A percentile compares a stretch with the other conserved stretches of the same genome.
Conservation (phyloP, 345 rosid genomes). For the thale cress (Arabidopsis thaliana) region DNA sequence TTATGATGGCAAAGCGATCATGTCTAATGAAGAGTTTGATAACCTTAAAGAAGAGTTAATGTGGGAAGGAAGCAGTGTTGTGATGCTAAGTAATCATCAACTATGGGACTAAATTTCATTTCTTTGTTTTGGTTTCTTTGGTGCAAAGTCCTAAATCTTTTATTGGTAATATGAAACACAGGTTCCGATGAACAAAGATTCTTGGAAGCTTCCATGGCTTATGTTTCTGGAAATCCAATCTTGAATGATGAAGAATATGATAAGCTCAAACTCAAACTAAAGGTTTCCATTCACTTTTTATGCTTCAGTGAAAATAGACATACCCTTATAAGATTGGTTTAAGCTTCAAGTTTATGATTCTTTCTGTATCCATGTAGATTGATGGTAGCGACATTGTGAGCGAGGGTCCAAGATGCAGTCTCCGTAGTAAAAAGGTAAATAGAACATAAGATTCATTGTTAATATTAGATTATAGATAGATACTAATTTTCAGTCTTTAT, state of each 20-base stretch:
- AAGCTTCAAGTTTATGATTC: slow-evolving; percentile 20
- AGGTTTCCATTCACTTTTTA: slow-evolving; percentile 57
- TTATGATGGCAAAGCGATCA: slow-evolving; percentile 90
- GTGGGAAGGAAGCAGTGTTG: slow-evolving; percentile 99
- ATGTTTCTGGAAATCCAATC: slow-evolving; percentile 81
- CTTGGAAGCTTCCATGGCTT: slow-evolving; percentile 96
- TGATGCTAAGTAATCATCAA: slow-evolving; percentile 79
- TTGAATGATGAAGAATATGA: slow-evolving; percentile 77
- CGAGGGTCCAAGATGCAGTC: slow-evolving; percentile 97
- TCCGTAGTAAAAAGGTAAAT: slow-evolving; percentile 79
- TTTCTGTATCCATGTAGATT: slow-evolving; percentile 41
- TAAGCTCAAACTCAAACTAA: slow-evolving; percentile 62
- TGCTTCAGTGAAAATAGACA: background rate
- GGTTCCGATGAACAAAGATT: slow-evolving; percentile 84
- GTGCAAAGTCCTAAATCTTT: slow-evolving; percentile 23
- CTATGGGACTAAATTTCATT: background rate
- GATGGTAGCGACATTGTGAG: slow-evolving; percentile 92
- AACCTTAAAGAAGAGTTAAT: slow-evolving; percentile 95
- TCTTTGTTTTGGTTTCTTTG: background rate
- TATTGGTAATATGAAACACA: background rate
- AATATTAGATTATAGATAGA: background rate
- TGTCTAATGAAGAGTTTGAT: slow-evolving; percentile 98
- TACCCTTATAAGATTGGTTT: background rate
- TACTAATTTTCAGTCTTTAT: background rate
- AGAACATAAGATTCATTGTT: background rate